Evolutionary conservation across 805 yeast species (phyloP).

Genomic region (Zygoascus ofunaensis): DNA sequence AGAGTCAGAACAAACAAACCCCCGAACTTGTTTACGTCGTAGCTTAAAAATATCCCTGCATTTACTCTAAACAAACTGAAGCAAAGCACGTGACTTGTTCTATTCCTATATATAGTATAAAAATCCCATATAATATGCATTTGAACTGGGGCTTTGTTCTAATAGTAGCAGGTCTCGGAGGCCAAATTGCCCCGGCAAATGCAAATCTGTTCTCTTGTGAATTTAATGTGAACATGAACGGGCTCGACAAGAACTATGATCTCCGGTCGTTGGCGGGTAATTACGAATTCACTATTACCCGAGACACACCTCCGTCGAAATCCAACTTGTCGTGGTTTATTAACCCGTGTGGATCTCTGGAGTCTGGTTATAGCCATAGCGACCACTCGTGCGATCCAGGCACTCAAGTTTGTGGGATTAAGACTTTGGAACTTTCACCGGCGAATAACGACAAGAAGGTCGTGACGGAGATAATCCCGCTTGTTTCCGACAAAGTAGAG

Average conservation of each 20-base stretch:
- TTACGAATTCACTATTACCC: slow-evolving; percentile 33
- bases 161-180: too few relatives aligned
- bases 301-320: slow-evolving; percentile 71
- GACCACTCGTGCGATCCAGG: slow-evolving; percentile 49
- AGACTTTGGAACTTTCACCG: slow-evolving; percentile 41
- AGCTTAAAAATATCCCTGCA: too few relatives aligned
- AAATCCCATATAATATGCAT: too few relatives aligned
- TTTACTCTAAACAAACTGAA: too few relatives aligned
- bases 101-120: too few relatives aligned
- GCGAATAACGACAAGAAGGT: slow-evolving; percentile 40
- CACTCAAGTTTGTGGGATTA: slow-evolving; percentile 72
- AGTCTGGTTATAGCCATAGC: slow-evolving; percentile 14
- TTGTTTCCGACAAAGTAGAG: slow-evolving; percentile 24
- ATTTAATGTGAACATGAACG: slow-evolving; percentile 18
- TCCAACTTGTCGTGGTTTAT: slow-evolving; percentile 58
- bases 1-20: too few relatives aligned
- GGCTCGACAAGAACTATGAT: slow-evolving; percentile 28
- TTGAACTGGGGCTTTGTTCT: too few relatives aligned
- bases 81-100: too few relatives aligned
- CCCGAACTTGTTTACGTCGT: too few relatives aligned
- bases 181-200: too few relatives aligned
- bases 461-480: slow-evolving; percentile 51
- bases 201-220: slow-evolving; percentile 21
- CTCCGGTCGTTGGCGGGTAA: slow-evolving; percentile 43
- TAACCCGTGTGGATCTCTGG: slow-evolving; percentile 55